phyloP scores from a whole-genome alignment of 2,329 filamentous ascomycete species.

The Huntiella moniliformis region DNA sequence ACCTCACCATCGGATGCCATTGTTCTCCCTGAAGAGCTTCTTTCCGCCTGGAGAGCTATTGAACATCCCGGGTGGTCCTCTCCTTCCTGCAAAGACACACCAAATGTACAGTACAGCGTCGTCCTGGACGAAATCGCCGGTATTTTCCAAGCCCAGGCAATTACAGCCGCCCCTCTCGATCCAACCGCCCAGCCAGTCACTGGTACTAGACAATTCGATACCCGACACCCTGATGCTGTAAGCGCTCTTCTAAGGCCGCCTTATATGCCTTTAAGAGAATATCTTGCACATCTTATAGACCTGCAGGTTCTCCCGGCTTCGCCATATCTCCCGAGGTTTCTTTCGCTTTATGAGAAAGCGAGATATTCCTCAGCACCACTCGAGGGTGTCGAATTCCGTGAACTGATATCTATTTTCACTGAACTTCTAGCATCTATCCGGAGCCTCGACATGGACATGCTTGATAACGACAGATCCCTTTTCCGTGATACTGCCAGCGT shows the following conservation, averaged over 20 bases:
- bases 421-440: constrained; percentile 61
- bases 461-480: constrained; percentile 18
- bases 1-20: no score
- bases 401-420: constrained; percentile 70
- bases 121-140: constrained; percentile 74
- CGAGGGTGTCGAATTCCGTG: constrained; percentile 50
- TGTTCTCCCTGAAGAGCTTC: no score
- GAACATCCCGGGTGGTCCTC: constrained; percentile 80
- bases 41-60: constrained; percentile 53
- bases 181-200: constrained; percentile 13
- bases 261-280: constrained; percentile 60
- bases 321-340: constrained; percentile 32
- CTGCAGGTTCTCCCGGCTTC: constrained; percentile 37
- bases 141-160: constrained; percentile 77
- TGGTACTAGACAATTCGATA: not conserved
- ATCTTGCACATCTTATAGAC: constrained; percentile 50
- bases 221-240: constrained; percentile 49
- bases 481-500: constrained; percentile 4
- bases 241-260: constrained; percentile 51
- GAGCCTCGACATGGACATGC: constrained; percentile 34
- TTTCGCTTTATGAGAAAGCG: constrained; percentile 62
- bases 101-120: constrained; percentile 63
- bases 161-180: constrained; percentile 52
- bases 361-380: constrained; percentile 60
- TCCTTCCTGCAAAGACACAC: constrained; percentile 53